phyloP scores from a whole-genome alignment of 2,329 filamentous ascomycete species.

The Xylaria sp. region DNA sequence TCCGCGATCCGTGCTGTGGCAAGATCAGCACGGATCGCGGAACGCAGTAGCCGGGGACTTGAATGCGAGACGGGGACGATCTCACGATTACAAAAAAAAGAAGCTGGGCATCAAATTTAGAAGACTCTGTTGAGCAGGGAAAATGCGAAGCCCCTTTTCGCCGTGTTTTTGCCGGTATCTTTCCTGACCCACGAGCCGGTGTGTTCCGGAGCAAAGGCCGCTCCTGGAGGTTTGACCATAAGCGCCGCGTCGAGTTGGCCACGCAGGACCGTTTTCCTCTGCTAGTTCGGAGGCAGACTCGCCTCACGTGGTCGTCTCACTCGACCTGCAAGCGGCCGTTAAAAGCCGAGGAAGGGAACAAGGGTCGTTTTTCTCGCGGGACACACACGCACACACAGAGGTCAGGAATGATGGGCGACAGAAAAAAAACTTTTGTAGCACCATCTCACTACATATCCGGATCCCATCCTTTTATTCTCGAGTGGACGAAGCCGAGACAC shows the following conservation, averaged over 20 bases:
- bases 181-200: constrained; percentile 22
- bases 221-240: constrained; percentile 26
- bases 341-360: constrained; percentile 18
- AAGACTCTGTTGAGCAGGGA: constrained; percentile 34
- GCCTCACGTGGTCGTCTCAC: constrained; percentile 4
- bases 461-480: constrained; percentile 26
- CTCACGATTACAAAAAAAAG: constrained; percentile 32
- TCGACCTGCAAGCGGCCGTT: constrained; percentile 12
- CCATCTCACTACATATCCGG: constrained; percentile 36
- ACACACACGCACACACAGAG: too few relatives aligned
- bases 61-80: constrained; percentile 34
- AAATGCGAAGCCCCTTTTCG: constrained; percentile 36
- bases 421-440: constrained; percentile 30
- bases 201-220: constrained; percentile 15
- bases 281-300: constrained; percentile 9
- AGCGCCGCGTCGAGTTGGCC: constrained; percentile 36
- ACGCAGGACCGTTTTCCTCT: constrained; percentile 8
- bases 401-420: constrained; percentile 27
- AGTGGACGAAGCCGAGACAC: constrained; percentile 22
- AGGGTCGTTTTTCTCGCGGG: constrained; percentile 15
- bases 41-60: constrained; percentile 30
- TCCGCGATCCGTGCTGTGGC: constrained; percentile 30
- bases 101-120: constrained; percentile 37
- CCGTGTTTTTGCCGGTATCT: constrained; percentile 30
- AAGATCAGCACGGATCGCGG: constrained; percentile 32